Evolutionary conservation across 2,329 filamentous ascomycete genomes (phyloP), one percentile per base, ranked within the genome.

Genomic region (Zymoseptoria passerinii): DNA sequence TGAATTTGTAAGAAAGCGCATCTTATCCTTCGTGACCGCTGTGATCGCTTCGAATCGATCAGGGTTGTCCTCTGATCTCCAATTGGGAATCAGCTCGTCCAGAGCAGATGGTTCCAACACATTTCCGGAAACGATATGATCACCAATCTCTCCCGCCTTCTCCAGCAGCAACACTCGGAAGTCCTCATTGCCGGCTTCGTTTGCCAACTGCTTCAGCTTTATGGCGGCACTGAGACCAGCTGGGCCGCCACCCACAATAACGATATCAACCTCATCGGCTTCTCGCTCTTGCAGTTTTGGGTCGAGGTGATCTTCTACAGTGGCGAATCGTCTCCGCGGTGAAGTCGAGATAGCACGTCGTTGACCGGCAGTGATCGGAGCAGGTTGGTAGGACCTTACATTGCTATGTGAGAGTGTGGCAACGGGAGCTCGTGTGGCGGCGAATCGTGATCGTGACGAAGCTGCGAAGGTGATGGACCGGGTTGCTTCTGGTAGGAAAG

Each of bases 221-320:
- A 99, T 99, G 54, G 92, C 94, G 52, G 94, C 92, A 66, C 89
- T 88, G 65, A 99, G 82, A 60, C 94, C 94, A 55, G 94, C 90
- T 55, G 94, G 94, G n/a, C 94, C 92, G 73, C 90, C 94, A 70
- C 94, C 94, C 56, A 99, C 85, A 69, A 99, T 97, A 75, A 91
- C 95, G 28, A 99, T 92, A 75, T 99, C 94, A 28, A 99, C 94
- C 76, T 94, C 79, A 70, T 99, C 94, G 56, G 85, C 88, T 74
- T 97, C 94, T 64, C 94, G 87, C 64, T 97, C 92, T 58, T 92
- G 79, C 57, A 79, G 74, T 29, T 69, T 67, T 19, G 76, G 75
- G 60, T 79, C 74, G 61, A 77, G 75, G 40, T 67, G 68, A 52
- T 74, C 71, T 56, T 75, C 72, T 4, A 67, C 63, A 2, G 70